Evolutionary conservation across 164 flowering plant genomes (phyloP).

Genomic region (Cinnamomum chago): DNA sequence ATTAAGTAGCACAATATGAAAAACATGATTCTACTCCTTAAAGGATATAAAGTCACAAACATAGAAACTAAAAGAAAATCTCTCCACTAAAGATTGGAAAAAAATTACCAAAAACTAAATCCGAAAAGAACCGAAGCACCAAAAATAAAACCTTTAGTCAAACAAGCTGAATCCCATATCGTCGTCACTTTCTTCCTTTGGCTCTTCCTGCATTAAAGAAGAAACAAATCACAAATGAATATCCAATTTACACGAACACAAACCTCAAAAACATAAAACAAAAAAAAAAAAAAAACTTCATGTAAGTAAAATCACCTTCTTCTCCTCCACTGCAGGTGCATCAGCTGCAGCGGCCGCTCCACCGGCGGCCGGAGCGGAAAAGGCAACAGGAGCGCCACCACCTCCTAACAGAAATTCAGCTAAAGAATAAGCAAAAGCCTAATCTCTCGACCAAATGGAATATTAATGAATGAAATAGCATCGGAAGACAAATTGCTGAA

Average conservation of each 20-base stretch:
- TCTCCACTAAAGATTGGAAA: too few species aligned
- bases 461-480: not conserved
- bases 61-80: too few species aligned
- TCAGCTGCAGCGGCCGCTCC: constrained; percentile 8
- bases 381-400: constrained; percentile 13
- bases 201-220: constrained; percentile 6
- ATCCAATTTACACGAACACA: too few species aligned
- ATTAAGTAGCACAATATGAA: too few species aligned
- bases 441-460: not conserved
- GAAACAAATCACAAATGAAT: not conserved
- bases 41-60: too few species aligned
- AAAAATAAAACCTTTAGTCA: not conserved
- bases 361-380: constrained; percentile 6
- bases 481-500: not conserved
- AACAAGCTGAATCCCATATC: constrained; percentile 12
- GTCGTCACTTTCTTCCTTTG: constrained; percentile 10
- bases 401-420: constrained; percentile 4
- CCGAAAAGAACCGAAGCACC: too few species aligned
- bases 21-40: too few species aligned
- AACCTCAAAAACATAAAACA: too few species aligned
- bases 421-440: not conserved
- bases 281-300: too few species aligned
- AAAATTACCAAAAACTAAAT: too few species aligned
- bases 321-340: constrained; percentile 10
- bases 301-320: too few species aligned